Conservation (phyloP, 1,139 yeast species). For the Saccharomyces hybrid region DNA sequence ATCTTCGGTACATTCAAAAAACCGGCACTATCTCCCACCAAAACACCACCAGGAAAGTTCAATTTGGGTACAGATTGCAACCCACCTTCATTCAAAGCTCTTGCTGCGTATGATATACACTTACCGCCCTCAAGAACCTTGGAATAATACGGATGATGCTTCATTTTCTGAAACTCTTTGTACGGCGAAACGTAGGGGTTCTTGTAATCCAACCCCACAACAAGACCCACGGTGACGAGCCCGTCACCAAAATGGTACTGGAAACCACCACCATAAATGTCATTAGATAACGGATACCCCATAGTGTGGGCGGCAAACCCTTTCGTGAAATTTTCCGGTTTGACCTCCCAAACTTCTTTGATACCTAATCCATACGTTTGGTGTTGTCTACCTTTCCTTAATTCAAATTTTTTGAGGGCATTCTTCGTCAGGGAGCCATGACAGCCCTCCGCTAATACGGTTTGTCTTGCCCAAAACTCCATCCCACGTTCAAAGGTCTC, state of each 20-base stretch:
- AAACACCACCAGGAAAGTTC: conserved; percentile 89
- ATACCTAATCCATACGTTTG: conserved; percentile 95
- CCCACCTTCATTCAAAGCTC: conserved; percentile 96
- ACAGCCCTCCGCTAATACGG: conserved; percentile 93
- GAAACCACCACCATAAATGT: conserved; percentile 92
- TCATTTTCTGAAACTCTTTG: conserved; percentile 91
- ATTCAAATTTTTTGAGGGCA: conserved; percentile 56
- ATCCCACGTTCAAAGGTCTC: conserved; percentile 85
- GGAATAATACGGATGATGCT: conserved; percentile 81
- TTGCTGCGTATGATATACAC: conserved; percentile 88
- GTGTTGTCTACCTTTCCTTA: conserved; percentile 58
- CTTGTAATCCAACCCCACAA: conserved; percentile 83
- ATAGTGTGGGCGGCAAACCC: conserved; percentile 81
- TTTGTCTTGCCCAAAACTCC: conserved; percentile 87
- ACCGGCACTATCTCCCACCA: conserved; percentile 94
- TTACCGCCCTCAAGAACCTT: conserved; percentile 76
- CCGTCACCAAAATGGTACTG: conserved; percentile 95
- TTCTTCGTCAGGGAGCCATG: conserved; percentile 88
- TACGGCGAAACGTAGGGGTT: conserved; percentile 94
- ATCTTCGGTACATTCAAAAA: conserved; percentile 94
- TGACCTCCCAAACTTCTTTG: conserved; percentile 97
- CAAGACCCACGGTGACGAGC: conserved; percentile 81
- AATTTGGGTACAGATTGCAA: conserved; percentile 83
- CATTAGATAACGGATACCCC: conserved; percentile 73
- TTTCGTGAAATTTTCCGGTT: conserved; percentile 66